phyloP scores from a whole-genome alignment of 2,329 filamentous ascomycete species.

The Setomelanomma holmii region DNA sequence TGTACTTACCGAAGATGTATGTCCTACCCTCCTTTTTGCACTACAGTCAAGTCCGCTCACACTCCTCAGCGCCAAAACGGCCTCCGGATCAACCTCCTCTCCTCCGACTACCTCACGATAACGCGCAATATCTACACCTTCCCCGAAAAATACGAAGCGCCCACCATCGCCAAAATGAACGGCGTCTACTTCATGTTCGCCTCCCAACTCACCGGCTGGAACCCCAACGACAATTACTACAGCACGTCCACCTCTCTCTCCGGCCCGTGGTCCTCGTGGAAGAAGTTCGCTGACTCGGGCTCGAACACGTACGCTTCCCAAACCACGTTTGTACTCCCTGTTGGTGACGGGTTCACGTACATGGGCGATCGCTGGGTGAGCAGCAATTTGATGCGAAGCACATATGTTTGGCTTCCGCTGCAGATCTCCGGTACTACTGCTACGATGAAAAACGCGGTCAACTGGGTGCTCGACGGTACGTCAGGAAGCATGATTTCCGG shows the following conservation, averaged over 20 bases:
- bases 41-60: neutral
- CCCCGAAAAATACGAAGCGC: slow-evolving; percentile 65
- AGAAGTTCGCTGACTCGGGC: slow-evolving; percentile 64
- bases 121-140: slow-evolving; percentile 59
- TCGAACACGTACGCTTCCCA: slow-evolving; percentile 67
- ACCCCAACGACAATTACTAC: slow-evolving; percentile 71
- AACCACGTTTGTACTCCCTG: slow-evolving; percentile 64
- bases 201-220: slow-evolving; percentile 58
- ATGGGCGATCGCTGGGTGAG: slow-evolving; percentile 72
- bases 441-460: slow-evolving; percentile 59
- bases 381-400: slow-evolving; percentile 65
- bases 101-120: slow-evolving; percentile 64
- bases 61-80: slow-evolving; percentile 60
- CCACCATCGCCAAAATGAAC: slow-evolving; percentile 67
- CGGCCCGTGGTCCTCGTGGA: slow-evolving; percentile 69
- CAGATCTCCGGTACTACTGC: slow-evolving; percentile 61
- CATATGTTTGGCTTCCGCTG: slow-evolving; percentile 71
- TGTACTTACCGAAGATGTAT: slow-evolving; percentile 68
- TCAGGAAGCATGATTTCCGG: slow-evolving; percentile 55
- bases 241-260: slow-evolving; percentile 63
- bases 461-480: slow-evolving; percentile 60
- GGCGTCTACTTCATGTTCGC: slow-evolving; percentile 71
- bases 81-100: slow-evolving; percentile 64
- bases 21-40: slow-evolving; percentile 20
- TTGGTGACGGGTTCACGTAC: slow-evolving; percentile 61